Evolutionary conservation across 2,329 filamentous ascomycete species (phyloP), one percentile per base, ranked within the genome.

Genomic region (Ophiognomonia clavigignenti-juglandacearum): DNA sequence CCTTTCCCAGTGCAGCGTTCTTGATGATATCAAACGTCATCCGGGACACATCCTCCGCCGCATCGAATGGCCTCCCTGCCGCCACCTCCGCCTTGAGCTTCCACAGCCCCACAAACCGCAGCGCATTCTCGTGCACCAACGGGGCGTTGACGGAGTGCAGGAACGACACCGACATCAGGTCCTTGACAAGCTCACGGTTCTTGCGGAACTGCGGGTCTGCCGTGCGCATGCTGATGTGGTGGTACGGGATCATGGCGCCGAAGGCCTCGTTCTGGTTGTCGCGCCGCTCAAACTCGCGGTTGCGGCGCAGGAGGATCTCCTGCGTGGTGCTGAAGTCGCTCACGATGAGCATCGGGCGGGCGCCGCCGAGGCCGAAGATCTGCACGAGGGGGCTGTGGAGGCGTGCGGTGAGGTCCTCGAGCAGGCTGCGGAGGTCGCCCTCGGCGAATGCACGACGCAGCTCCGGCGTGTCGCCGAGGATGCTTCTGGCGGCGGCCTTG

Each of bases 81-180:
- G 61, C 60, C 13, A 62, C 41, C 13, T 51, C 36, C 4, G 52
- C 36, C 48, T 70, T 69, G 23, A 63, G 18, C 3, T 42, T 47
- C 66, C 67, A 69, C 0, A 70, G 52, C 4, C 62, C 52, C 4
- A 69, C 49, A 6, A 69, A 53, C 4, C 53, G 47, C n/a, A 51
- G 38, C 9, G 56, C 57, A 29, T 60, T 63, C 6, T n/a, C 19
- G 18, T 16, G 16, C n/a, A 46, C 41, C n/a, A 19, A 16, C 3
- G 64, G 66, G 3, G 60, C 63, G 1, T 64, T 62, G 23, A 66
- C 36, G 1, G 53, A 51, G 36, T 64, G 54, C 18, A 69, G 50
- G 41, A 70, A 69, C 9, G 42, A 54, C 0, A 64, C 61, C 2
- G 64, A 57, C 67, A 69, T 67, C 6, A 69, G 53, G 34, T 68